Base-by-base conservation (phyloP, 352 stramenopile genomes). In the Phytophthora vignae region DNA sequence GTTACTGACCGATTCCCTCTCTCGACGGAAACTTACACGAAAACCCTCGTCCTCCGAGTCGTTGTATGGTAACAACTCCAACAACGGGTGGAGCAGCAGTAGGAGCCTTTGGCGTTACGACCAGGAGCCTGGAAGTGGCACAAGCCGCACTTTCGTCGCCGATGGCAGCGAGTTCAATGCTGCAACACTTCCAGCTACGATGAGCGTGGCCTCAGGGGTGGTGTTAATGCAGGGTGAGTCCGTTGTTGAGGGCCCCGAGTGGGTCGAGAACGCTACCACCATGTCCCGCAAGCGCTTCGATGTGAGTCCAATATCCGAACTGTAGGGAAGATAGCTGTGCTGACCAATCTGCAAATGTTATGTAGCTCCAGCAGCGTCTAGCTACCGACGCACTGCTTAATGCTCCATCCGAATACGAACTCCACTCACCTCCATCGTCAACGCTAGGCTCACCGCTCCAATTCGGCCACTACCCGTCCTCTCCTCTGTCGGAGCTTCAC, bases 231-330 rank as follows among this genome's bases (percentile, higher is more conserved):
- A 88, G 17, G 85, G 83, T 4, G 85, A 90, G 9, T 60, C 64
- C 2, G 56, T 81, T 2, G 19, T 83, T 0, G 76, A 87, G 60
- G 85, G 85, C 0, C 81, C 85, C 0, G 69, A 83, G 17, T 79
- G 69, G 22, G 59, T 79, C 0, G 81, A 89, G 15, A 76, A 69
- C 19, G 33, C 74, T 5, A 73, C 71, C 31, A 90, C 74, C 2
- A 92, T 92, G 85, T 92, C 85, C 25, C 73, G 74, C n/a, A 92
- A 89, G 58, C 79, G 81, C 21, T 92, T 92, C 59, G 83, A 88
- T 70, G 83, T 92, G 69, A 21, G 76, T 74, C 10, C 46, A 15
- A 29, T 8, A 15, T 14, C 7, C 29, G 40, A 55, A 9, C 9
- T 4, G 6, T n/a, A 48, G 12, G 7, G 4, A 48, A 17, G 17